Evolutionary conservation across 2,329 filamentous ascomycete species (phyloP).

Genomic region (Ophiobolus disseminans): DNA sequence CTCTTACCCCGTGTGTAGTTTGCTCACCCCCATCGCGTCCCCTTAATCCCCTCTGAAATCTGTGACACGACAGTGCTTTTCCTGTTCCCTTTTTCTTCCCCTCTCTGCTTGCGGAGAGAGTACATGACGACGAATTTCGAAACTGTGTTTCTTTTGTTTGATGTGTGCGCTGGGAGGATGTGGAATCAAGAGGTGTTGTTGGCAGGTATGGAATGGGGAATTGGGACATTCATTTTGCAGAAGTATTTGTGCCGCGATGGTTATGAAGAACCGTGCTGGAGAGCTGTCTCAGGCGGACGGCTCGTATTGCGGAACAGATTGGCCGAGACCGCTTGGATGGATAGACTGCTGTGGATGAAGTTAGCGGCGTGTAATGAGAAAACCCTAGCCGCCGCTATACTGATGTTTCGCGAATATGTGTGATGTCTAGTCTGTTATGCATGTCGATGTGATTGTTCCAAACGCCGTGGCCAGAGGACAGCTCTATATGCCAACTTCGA

Average conservation of each 20-base stretch:
- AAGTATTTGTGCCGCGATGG: constrained; percentile 31
- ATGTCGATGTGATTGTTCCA: not conserved
- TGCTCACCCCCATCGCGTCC: constrained; percentile 36
- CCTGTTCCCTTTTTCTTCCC: constrained; percentile 19
- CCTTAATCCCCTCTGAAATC: constrained; percentile 12
- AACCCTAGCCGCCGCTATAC: constrained; percentile 36
- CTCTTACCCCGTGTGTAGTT: constrained; percentile 27
- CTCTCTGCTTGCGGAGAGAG: constrained; percentile 40
- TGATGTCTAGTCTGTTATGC: constrained; percentile 8
- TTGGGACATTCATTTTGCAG: constrained; percentile 30
- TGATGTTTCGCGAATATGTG: constrained; percentile 3
- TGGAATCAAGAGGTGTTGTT: constrained; percentile 18
- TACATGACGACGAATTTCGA: constrained; percentile 37
- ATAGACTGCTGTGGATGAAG: constrained; percentile 29
- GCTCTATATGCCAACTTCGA: constrained; percentile 50
- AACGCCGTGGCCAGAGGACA: not conserved
- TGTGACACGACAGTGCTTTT: constrained; percentile 13
- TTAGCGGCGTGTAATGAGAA: constrained; percentile 41
- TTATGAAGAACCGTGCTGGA: constrained; percentile 31
- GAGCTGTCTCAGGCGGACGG: constrained; percentile 30
- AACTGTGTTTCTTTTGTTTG: constrained; percentile 46
- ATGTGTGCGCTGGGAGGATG: constrained; percentile 15
- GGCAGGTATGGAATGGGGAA: constrained; percentile 12
- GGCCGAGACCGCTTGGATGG: constrained; percentile 36
- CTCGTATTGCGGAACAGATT: constrained; percentile 29